Evolutionary conservation across 1,139 yeast genomes (phyloP), one percentile per base, ranked within the genome.

Genomic region (Saccharomyces hybrid): DNA sequence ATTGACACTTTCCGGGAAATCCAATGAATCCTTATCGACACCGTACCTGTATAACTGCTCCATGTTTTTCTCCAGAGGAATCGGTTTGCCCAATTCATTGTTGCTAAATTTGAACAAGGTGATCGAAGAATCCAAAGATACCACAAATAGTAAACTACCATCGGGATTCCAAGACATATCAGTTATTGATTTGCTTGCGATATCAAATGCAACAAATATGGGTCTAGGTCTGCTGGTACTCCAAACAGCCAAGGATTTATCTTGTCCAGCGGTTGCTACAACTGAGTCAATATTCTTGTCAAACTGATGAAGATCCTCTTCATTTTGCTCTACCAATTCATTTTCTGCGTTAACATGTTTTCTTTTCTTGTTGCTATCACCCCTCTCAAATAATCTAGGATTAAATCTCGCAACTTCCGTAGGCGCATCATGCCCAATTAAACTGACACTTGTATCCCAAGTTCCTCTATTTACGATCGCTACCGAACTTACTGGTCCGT

Each of bases 391-490:
- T 47, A 83, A 65, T 54, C 85, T 73, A 0, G 99, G 99, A 24
- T 93, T 87, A 69, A 95, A 95, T 0, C 87, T 74, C 49, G 93
- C 91, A 3, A 91, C 98, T 70, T 95, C 99, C 61, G 96, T 88
- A 0, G 99, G 98, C 1, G 96, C 90, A 62, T 91, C 97, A 67
- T 93, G 99, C 1, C 99, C 99, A 50, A 95, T 87, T 50, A 93
- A 77, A 55, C 95, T 85, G 51, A 91, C 79, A 58, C 88, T 95
- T 9, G 90, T 78, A 50, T 86, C 91, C 99, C 99, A 95, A 53
- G 80, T 85, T 28, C 98, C 99, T 71, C 99, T 78, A 61, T 87
- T 86, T 29, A 93, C 83, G 38, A 93, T 82, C 0, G 91, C 93
- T 4, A 90, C 93, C 0, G 97, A 84, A 0, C 96, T 83, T 0